Conservation (phyloP, 1,284 basidiomycete species). For the Xerocomus minutiporus region DNA sequence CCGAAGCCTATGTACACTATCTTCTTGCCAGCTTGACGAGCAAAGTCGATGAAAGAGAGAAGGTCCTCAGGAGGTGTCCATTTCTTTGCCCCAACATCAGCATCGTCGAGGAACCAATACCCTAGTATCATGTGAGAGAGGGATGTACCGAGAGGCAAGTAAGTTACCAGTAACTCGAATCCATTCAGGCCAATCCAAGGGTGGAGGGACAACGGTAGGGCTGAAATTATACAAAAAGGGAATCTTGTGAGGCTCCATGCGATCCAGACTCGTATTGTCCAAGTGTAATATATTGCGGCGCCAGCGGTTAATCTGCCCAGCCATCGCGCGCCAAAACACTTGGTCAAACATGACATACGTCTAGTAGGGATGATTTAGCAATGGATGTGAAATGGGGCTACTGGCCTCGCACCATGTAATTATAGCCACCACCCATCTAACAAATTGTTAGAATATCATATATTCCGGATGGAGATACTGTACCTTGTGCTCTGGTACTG, state of each 20-base stretch:
- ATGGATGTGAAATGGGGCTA: not conserved
- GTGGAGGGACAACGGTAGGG: slow-evolving; percentile 81
- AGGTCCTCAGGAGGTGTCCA: slow-evolving; percentile 84
- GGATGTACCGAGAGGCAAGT: not conserved
- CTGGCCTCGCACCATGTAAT: slow-evolving; percentile 79
- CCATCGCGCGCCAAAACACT: slow-evolving; percentile 93
- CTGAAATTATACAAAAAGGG: slow-evolving; percentile 99
- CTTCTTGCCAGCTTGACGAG: slow-evolving; percentile 75
- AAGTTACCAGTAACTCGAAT: slow-evolving; percentile 83
- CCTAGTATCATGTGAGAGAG: slow-evolving; percentile 42
- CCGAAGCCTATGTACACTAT: slow-evolving; percentile 98
- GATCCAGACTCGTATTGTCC: slow-evolving; percentile 80
- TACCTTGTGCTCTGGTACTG: slow-evolving; percentile 87
- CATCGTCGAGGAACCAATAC: slow-evolving; percentile 93
- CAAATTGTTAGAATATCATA: slow-evolving; percentile 15
- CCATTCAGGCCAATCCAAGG: slow-evolving; percentile 98
- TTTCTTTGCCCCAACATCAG: slow-evolving; percentile 80
- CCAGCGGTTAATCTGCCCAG: slow-evolving; percentile 95
- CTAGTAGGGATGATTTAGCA: slow-evolving; percentile 33
- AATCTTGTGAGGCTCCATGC: slow-evolving; percentile 93
- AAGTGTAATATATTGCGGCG: slow-evolving; percentile 76
- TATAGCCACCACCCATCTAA: slow-evolving; percentile 93
- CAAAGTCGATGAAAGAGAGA: slow-evolving; percentile 75
- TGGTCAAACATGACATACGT: slow-evolving; percentile 95
- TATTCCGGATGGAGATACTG: slow-evolving; percentile 12